Evolutionary conservation across 495 filamentous ascomycete species (phyloP).

Genomic region (Neurospora cerealis): DNA sequence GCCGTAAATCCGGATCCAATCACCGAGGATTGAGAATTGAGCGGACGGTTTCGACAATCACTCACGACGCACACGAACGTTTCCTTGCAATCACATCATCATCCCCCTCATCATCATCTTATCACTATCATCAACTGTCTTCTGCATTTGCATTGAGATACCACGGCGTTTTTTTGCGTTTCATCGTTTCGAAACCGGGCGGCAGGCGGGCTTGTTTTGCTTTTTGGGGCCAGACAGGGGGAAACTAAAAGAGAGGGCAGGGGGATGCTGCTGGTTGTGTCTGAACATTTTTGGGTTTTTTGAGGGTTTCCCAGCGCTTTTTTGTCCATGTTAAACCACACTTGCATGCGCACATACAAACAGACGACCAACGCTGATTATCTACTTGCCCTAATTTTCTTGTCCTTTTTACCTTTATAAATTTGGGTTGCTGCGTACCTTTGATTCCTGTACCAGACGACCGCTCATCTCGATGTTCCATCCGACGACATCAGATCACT

Average conservation of each 20-base stretch:
- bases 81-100: not conserved
- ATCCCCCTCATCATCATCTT: not conserved
- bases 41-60: not conserved
- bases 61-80: not conserved
- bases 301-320: not conserved
- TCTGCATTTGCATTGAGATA: not conserved
- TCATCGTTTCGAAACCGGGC: not conserved
- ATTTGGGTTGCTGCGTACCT: not conserved
- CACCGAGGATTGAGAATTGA: constrained; percentile 11
- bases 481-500: not conserved
- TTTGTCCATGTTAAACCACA: not conserved
- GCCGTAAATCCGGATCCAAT: constrained; percentile 43
- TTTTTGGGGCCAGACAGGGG: not conserved
- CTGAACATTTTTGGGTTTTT: not conserved
- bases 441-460: not conserved
- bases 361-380: not conserved
- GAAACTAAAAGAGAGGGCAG: not conserved
- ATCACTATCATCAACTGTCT: not conserved
- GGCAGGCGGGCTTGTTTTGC: not conserved
- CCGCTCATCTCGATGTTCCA: not conserved
- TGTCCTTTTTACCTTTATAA: not conserved
- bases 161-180: not conserved
- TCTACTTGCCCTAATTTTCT: not conserved
- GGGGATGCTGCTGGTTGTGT: not conserved
- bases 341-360: not conserved